Percentiles rank a stretch among this genome's conserved stretches.
Evolutionary conservation across 306 rosid species (phyloP).

Genomic region (Pyrus bretschneideri): DNA sequence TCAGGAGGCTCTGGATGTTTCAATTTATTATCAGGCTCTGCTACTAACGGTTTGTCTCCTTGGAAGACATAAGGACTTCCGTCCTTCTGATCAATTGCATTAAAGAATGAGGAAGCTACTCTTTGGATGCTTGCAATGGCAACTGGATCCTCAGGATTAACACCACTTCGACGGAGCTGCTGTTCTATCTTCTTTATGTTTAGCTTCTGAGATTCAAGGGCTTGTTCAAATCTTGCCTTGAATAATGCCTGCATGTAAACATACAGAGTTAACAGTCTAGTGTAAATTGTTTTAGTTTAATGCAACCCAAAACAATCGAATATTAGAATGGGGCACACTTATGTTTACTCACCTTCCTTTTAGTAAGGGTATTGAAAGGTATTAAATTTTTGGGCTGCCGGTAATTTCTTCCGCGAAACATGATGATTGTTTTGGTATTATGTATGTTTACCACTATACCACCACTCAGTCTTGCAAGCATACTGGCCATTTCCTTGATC

Average conservation of each 20-base stretch:
- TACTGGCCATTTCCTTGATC: slow-evolving; percentile 93
- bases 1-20: slow-evolving; percentile 51
- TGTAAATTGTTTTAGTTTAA: no score
- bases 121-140: slow-evolving; percentile 95
- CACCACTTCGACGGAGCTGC: slow-evolving; percentile 82
- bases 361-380: slow-evolving; percentile 95
- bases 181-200: slow-evolving; percentile 91
- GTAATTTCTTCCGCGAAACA: slow-evolving; percentile 96
- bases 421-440: slow-evolving; percentile 85
- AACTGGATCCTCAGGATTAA: slow-evolving; percentile 94
- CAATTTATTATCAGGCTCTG: slow-evolving; percentile 30
- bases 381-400: slow-evolving; percentile 94
- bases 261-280: neutral
- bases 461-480: slow-evolving; percentile 95
- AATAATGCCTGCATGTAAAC: slow-evolving; percentile 69
- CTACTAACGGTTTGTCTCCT: slow-evolving; percentile 34
- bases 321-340: slow-evolving; percentile 7
- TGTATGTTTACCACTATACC: slow-evolving; percentile 84
- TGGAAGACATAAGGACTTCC: slow-evolving; percentile 85
- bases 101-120: slow-evolving; percentile 92
- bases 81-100: slow-evolving; percentile 86
- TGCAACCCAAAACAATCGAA: neutral
- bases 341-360: slow-evolving; percentile 72
- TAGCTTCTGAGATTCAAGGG: slow-evolving; percentile 92
- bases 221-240: slow-evolving; percentile 99